Evolutionary conservation across 139 green algal genomes (phyloP).

Genomic region (Volvox reticuliferus): DNA sequence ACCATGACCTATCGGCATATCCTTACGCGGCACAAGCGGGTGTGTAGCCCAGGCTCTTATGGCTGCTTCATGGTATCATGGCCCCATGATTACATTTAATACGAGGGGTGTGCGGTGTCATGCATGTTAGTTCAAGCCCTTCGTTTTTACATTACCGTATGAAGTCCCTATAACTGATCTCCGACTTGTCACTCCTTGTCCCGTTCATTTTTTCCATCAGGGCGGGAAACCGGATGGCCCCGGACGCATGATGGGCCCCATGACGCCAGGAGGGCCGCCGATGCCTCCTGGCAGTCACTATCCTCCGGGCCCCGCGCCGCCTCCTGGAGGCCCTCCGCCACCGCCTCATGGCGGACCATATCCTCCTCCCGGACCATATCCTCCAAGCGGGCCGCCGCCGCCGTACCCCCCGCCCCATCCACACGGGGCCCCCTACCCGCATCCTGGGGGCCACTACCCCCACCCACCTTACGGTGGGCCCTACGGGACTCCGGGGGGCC

Average conservation of each 20-base stretch:
- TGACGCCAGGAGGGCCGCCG: not conserved
- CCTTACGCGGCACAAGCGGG: no score
- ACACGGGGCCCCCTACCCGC: not conserved
- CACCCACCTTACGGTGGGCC: not conserved
- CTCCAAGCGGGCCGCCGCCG: conserved; percentile 39
- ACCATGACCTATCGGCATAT: not conserved
- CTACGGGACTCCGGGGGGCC: not conserved
- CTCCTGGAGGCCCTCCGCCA: conserved; percentile 19
- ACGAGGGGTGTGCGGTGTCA: no score
- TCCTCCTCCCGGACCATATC: no score
- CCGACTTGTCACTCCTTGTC: no score
- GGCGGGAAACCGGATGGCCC: not conserved
- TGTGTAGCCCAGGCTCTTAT: no score
- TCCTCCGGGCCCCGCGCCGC: not conserved
- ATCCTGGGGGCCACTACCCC: not conserved
- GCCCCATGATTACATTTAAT: no score
- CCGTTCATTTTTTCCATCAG: no score
- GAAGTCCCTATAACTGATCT: no score
- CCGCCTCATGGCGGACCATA: conserved; percentile 2
- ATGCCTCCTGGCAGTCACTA: not conserved
- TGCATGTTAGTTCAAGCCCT: no score
- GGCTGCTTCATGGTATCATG: no score
- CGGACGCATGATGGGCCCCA: conserved; percentile 26
- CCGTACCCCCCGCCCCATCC: conserved; percentile 22
- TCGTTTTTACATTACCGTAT: no score